A percentile compares a stretch with the other conserved stretches of the same genome.
Conservation (phyloP, 805 yeast species). For the Schizosaccharomyces octosporus region DNA sequence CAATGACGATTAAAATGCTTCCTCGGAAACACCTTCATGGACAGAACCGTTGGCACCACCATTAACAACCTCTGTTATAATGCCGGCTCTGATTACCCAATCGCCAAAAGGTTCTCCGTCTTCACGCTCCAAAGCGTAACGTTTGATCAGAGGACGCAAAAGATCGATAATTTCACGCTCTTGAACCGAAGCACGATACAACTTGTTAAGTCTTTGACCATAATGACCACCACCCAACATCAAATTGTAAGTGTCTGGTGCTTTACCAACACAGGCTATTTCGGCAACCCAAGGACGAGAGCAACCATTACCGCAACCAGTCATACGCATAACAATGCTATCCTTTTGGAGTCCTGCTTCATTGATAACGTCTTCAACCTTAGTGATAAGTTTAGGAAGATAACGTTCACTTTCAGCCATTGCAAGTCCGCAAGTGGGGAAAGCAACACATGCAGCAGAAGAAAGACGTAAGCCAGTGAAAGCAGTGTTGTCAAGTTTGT, state of each 20-base stretch:
- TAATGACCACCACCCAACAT: slow-evolving; percentile 90
- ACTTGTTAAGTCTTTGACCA: slow-evolving; percentile 78
- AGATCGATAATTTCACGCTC: slow-evolving; percentile 66
- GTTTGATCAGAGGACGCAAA: slow-evolving; percentile 67
- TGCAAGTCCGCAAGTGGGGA: slow-evolving; percentile 96
- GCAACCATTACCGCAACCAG: slow-evolving; percentile 97
- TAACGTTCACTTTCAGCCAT: slow-evolving; percentile 93
- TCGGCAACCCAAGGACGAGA: slow-evolving; percentile 97
- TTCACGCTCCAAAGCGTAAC: slow-evolving; percentile 77
- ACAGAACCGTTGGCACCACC: background rate
- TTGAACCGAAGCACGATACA: slow-evolving; percentile 64
- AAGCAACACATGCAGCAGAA: slow-evolving; percentile 90
- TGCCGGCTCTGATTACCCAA: slow-evolving; percentile 65
- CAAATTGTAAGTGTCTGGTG: slow-evolving; percentile 75
- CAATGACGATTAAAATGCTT: background rate
- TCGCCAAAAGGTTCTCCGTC: slow-evolving; percentile 93
- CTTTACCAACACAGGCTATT: slow-evolving; percentile 85
- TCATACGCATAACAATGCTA: slow-evolving; percentile 89
- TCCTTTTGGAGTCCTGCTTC: slow-evolving; percentile 85
- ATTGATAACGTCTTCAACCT: slow-evolving; percentile 67
- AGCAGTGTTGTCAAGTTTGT: slow-evolving; percentile 61
- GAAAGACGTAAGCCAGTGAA: slow-evolving; percentile 68
- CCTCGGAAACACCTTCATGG: background rate
- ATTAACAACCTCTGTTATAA: slow-evolving; percentile 49
- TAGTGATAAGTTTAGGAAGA: slow-evolving; percentile 56